These are phyloP conservation scores for Suillus sp. DNA, from an alignment of 768 basidiomycete species.

Conservation along the genomic window DNA sequence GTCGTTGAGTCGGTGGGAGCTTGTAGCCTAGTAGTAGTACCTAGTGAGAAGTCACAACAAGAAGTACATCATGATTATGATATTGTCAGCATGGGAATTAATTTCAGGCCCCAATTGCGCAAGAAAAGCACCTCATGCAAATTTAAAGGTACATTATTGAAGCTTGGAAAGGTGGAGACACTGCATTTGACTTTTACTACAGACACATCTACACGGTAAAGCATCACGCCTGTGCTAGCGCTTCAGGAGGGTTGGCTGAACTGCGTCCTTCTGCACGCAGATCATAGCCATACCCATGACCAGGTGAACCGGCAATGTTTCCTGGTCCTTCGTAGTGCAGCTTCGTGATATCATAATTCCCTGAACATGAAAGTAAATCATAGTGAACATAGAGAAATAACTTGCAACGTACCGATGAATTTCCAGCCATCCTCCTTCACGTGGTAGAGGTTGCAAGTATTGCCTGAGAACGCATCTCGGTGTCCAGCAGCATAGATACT, in stretches of 20 bases:
- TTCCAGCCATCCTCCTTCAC: constrained; percentile 95
- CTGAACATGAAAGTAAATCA: constrained; percentile 57
- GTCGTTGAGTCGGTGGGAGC: not conserved
- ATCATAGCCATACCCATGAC: constrained; percentile 81
- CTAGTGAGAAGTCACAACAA: not conserved
- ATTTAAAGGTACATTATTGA: not conserved
- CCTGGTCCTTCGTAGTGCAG: constrained; percentile 91
- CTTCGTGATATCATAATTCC: constrained; percentile 89
- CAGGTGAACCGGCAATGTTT: constrained; percentile 59
- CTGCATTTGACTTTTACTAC: constrained; percentile 17
- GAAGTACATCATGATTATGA: not conserved
- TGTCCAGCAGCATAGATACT: constrained; percentile 98
- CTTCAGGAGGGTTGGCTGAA: constrained; percentile 51
- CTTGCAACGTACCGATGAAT: constrained; percentile 74
- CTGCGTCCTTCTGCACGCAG: constrained; percentile 61
- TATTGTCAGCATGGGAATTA: not conserved
- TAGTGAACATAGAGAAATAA: constrained; percentile 13
- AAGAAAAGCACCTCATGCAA: not conserved
- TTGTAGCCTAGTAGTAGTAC: not conserved
- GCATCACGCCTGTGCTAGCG: constrained; percentile 30
- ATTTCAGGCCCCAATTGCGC: not conserved
- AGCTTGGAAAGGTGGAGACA: constrained; percentile 9
- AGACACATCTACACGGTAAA: constrained; percentile 18
- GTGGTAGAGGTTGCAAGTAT: constrained; percentile 94
- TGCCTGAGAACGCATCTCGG: constrained; percentile 94